A percentile compares a stretch with the other conserved stretches of the same genome.
Conservation (phyloP, 148 eudicot species). For the Silene uniflora region DNA sequence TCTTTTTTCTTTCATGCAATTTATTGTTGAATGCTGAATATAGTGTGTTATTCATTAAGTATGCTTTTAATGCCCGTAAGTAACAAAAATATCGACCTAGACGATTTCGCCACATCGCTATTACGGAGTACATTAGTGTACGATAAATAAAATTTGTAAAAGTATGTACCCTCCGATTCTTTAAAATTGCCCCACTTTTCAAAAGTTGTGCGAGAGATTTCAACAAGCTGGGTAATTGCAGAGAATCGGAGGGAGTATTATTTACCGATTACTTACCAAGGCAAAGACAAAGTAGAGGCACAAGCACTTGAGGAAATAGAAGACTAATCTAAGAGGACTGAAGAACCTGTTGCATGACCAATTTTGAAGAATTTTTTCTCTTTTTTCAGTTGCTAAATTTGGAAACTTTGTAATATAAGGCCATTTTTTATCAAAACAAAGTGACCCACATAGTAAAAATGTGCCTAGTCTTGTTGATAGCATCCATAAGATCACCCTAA, state of each 20-base stretch:
- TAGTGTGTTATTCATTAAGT: background rate
- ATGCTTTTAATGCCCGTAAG: background rate
- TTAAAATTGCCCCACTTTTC: too few species aligned
- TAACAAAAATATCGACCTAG: background rate
- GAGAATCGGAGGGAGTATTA: background rate
- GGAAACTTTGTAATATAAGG: slow-evolving; percentile 57
- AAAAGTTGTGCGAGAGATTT: too few species aligned
- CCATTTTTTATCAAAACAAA: slow-evolving; percentile 48
- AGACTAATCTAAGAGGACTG: slow-evolving; percentile 55
- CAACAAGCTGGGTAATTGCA: too few species aligned
- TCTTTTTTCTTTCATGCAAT: background rate
- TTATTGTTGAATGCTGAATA: background rate
- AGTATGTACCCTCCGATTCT: too few species aligned
- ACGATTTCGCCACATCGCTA: background rate
- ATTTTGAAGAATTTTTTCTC: slow-evolving; percentile 51
- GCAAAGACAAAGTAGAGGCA: slow-evolving; percentile 53
- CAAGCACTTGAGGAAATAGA: slow-evolving; percentile 51
- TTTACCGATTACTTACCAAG: slow-evolving; percentile 32
- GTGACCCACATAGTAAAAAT: slow-evolving; percentile 49
- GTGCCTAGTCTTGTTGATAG: slow-evolving; percentile 68
- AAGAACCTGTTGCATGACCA: slow-evolving; percentile 48
- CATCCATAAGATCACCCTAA: slow-evolving; percentile 34
- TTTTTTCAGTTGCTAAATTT: slow-evolving; percentile 36
- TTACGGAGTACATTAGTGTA: too few species aligned
- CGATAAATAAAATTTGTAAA: too few species aligned